Base-by-base conservation (phyloP, 202 grass and related monocot genomes). In the Elaeis oleifera region DNA sequence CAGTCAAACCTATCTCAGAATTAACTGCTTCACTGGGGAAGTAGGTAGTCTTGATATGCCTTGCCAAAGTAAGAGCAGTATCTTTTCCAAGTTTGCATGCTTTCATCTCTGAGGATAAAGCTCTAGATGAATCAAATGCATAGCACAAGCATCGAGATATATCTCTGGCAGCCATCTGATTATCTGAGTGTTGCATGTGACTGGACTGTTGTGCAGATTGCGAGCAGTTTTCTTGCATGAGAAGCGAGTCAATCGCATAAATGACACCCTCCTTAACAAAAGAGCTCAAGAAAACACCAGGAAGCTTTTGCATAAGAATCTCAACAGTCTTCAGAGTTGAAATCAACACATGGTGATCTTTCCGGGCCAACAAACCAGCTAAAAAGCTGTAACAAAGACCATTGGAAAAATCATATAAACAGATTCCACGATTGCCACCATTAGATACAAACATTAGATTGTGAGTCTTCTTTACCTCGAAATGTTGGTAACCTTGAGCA, bases 281-380 rank as follows among this genome's bases (percentile, higher is more conserved):
- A n/a, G 76, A 99, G 63, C 77, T 82, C 69, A 94, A 84, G 75
- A 89, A 99, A 73, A 79, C 78, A 84, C 79, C 72, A 15, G 94
- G 88, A 78, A 99, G 79, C 70, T 99, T 99, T 89, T 94, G 85
- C 94, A 99, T 99, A 32, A 99, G 88, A 80, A 89, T 84, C 71
- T 99, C 94, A 16, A 99, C 77, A 49, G 85, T 85, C 79, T 76
- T 92, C 62, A 99, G 56, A 51, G 94, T 81, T 59, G 78, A 80
- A 61, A 81, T 73, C 67, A 99, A 59, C 18, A 99, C 72, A 78
- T 99, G 94, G 66, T 80, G 80, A 84, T 99, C 82, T 84, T 92
- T 99, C 68, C 86, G 79, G 57, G 79, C 76, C 57, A 99, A 94
- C 68, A 94, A 81, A 72, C 81, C 81, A 71, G 94, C 85, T 83